Percentiles rank a stretch among this genome's conserved stretches.
phyloP scores from a whole-genome alignment of 257 asterid genomes.

The Plantago elongata region DNA sequence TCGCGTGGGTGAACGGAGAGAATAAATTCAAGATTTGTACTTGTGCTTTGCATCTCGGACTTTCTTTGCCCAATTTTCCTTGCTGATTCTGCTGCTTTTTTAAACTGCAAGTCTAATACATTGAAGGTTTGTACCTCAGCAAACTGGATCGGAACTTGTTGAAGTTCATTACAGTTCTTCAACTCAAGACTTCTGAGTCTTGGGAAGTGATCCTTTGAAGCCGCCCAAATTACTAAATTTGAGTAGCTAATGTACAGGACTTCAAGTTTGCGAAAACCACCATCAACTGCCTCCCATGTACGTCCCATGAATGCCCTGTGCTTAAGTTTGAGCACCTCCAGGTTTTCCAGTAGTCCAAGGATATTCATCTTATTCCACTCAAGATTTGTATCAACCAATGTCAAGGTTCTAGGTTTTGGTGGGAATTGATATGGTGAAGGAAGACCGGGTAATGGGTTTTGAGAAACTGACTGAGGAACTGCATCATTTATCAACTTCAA shows the following conservation, averaged over 20 bases:
- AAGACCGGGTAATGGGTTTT: slow-evolving; percentile 25
- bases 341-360: slow-evolving; percentile 36
- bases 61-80: no score
- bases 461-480: slow-evolving; percentile 27
- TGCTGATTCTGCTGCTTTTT: no score
- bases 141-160: slow-evolving; percentile 17
- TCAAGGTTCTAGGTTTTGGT: slow-evolving; percentile 33
- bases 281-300: slow-evolving; percentile 23
- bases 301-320: slow-evolving; percentile 30
- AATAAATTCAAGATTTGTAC: no score
- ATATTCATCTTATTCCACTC: slow-evolving; percentile 22
- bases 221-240: slow-evolving; percentile 21
- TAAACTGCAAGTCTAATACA: no score
- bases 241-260: slow-evolving; percentile 27
- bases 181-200: slow-evolving; percentile 31
- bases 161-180: slow-evolving; percentile 25
- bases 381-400: slow-evolving; percentile 27
- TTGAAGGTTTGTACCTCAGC: no score
- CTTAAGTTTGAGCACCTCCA: slow-evolving; percentile 35
- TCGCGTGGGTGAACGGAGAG: no score
- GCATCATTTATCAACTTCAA: slow-evolving; percentile 45
- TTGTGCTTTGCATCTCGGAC: no score
- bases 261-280: slow-evolving; percentile 25
- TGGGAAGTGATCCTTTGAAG: slow-evolving; percentile 20
- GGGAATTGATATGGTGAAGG: slow-evolving; percentile 37